A percentile compares a stretch with the other conserved stretches of the same genome.
Evolutionary conservation across 2,329 filamentous ascomycete genomes (phyloP).

Genomic region (Diaporthe sp.): DNA sequence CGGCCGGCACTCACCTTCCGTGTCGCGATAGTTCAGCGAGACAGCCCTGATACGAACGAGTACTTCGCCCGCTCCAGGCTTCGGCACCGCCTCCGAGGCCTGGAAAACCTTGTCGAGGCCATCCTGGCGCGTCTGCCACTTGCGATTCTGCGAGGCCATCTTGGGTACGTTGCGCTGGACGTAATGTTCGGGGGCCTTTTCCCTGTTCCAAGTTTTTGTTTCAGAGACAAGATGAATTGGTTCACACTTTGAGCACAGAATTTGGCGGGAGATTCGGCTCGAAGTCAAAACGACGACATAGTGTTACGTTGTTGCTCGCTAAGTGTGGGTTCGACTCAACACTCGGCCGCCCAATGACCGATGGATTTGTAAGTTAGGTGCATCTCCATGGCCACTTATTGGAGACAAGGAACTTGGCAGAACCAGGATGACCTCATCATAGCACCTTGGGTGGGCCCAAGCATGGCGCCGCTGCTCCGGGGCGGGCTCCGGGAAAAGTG

Average conservation of each 20-base stretch:
- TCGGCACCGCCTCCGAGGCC: slow-evolving; percentile 55
- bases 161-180: not conserved
- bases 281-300: not conserved
- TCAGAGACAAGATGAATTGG: not conserved
- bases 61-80: slow-evolving; percentile 61
- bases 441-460: not conserved
- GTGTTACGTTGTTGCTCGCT: not conserved
- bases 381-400: not conserved
- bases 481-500: not conserved
- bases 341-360: not conserved
- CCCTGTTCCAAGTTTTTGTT: not conserved
- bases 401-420: not conserved
- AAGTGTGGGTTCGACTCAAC: not conserved
- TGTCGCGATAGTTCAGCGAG: slow-evolving; percentile 62
- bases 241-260: not conserved
- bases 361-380: not conserved
- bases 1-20: slow-evolving; percentile 50
- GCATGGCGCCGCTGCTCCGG: not conserved
- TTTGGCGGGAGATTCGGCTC: not conserved
- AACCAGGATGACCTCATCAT: slow-evolving; percentile 13
- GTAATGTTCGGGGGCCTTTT: not conserved
- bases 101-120: slow-evolving; percentile 64
- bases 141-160: slow-evolving; percentile 39
- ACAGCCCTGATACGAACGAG: slow-evolving; percentile 59
- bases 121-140: slow-evolving; percentile 66